phyloP scores from a whole-genome alignment of 2,329 filamentous ascomycete genomes.

The Chaetomium sp. region DNA sequence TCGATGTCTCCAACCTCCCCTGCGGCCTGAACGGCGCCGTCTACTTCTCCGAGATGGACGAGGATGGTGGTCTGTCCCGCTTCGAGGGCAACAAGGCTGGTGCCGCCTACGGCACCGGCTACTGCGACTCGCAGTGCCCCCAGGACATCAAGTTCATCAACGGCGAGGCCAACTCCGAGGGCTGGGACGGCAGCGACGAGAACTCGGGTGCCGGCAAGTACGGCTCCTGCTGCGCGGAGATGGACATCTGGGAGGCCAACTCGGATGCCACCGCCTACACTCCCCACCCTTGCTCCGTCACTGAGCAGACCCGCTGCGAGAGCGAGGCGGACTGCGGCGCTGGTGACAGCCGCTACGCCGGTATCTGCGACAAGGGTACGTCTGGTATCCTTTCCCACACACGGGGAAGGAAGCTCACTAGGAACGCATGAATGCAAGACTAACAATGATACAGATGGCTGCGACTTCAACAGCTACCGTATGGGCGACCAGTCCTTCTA shows the following conservation, averaged over 20 bases:
- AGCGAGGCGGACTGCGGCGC: conserved; percentile 40
- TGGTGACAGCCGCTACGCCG: conserved; percentile 41
- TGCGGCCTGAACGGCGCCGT: conserved; percentile 60
- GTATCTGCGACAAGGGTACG: conserved; percentile 47
- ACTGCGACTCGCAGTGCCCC: conserved; percentile 47
- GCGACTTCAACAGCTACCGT: conserved; percentile 56
- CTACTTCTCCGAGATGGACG: conserved; percentile 51
- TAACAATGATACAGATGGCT: conserved; percentile 38
- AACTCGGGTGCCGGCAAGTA: conserved; percentile 45
- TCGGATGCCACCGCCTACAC: conserved; percentile 51
- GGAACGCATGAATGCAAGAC: not conserved
- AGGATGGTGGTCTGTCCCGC: conserved; percentile 45
- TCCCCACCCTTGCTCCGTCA: conserved; percentile 48
- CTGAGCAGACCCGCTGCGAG: conserved; percentile 40
- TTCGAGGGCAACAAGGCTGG: conserved; percentile 41
- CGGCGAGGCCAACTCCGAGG: conserved; percentile 43
- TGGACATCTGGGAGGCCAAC: conserved; percentile 61
- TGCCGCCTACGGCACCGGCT: conserved; percentile 52
- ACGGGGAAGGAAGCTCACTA: not conserved
- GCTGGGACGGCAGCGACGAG: conserved; percentile 44
- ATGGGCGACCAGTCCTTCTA: conserved; percentile 52
- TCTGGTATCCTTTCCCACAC: not conserved
- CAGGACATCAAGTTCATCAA: conserved; percentile 48
- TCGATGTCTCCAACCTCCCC: conserved; percentile 54
- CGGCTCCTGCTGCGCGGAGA: conserved; percentile 53